Evolutionary conservation across 177 flowering plant species (phyloP), one percentile per base, ranked within the genome.

Genomic region (Vitis hybrid): DNA sequence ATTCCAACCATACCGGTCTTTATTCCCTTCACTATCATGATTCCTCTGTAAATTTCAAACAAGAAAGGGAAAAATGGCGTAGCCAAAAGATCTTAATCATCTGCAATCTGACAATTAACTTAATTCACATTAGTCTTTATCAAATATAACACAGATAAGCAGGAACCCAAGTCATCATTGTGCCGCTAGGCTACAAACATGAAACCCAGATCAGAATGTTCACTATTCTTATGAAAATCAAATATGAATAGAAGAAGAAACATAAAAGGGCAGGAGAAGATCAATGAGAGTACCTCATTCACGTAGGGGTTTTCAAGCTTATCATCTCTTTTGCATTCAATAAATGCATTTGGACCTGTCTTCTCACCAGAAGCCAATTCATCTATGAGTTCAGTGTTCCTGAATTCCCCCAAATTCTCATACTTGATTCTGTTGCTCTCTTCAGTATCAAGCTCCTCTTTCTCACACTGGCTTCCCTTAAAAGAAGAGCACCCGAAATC

Each of bases 41-140:
- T 56, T 66, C 5, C 34, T 77, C 85, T 80, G 72, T 5, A 6
- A 63, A 64, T 26, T 17, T 10, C 48, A 21, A 26, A 23, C 12
- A 62, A 60, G 60, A 63, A 10, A 64, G 13, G 7, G 26, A 65
- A 65, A 21, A 26, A 32, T 14, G 48, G 14, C 52, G 8, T 2
- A 14, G 14, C 17, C 6, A 12, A 19, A 67, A 30, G 5, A 3
- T 11, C 48, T 34, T 51, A 21, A 21, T 5, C 15, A 48, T 1
- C 19, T 45, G 10, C 40, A 14, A 26, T 26, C 30, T 26, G 30
- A 26, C 30, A 26, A 26, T 26, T 26, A 3, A 26, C 30, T 26
- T 26, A 26, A 26, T 26, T 26, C 30, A 26, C 30, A 26, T 26
- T 26, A 26, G 30, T 26, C 30, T 26, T 3, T 26, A 26, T 26